Evolutionary conservation across 768 basidiomycete genomes (phyloP).

Genomic region (Jaapia argillacea): DNA sequence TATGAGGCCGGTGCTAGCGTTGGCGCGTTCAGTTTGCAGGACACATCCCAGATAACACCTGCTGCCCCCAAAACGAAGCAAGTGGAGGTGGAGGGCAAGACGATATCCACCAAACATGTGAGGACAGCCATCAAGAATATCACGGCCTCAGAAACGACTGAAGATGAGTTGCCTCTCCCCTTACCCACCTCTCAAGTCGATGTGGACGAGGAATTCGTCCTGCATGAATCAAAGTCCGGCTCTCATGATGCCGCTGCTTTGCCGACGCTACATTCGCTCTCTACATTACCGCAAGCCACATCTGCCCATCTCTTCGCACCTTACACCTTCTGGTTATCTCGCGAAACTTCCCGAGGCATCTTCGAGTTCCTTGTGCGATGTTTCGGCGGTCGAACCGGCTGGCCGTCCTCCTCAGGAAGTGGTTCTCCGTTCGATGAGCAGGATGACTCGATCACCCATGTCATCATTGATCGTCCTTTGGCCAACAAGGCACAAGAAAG

Average conservation of each 20-base stretch:
- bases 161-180: constrained; percentile 25
- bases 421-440: constrained; percentile 73
- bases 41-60: constrained; percentile 18
- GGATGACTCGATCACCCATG: constrained; percentile 85
- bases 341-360: constrained; percentile 83
- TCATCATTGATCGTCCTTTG: constrained; percentile 86
- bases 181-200: constrained; percentile 18
- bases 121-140: constrained; percentile 56
- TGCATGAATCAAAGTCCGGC: constrained; percentile 43
- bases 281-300: constrained; percentile 45
- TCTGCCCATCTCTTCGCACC: constrained; percentile 66
- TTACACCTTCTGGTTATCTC: constrained; percentile 88
- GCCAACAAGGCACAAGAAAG: constrained; percentile 38
- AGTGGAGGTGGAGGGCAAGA: constrained; percentile 28
- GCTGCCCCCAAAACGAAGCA: constrained; percentile 18
- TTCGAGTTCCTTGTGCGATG: constrained; percentile 92
- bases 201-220: constrained; percentile 61
- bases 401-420: constrained; percentile 72
- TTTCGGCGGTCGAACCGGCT: constrained; percentile 88
- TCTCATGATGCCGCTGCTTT: constrained; percentile 36
- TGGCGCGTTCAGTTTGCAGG: constrained; percentile 75
- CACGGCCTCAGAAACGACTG: constrained; percentile 18
- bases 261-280: constrained; percentile 60
- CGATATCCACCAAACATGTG: constrained; percentile 48
- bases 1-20: constrained; percentile 84